Base-by-base conservation (phyloP, 371 early-diverging fungal species). In the Chytridium lagenaria region DNA sequence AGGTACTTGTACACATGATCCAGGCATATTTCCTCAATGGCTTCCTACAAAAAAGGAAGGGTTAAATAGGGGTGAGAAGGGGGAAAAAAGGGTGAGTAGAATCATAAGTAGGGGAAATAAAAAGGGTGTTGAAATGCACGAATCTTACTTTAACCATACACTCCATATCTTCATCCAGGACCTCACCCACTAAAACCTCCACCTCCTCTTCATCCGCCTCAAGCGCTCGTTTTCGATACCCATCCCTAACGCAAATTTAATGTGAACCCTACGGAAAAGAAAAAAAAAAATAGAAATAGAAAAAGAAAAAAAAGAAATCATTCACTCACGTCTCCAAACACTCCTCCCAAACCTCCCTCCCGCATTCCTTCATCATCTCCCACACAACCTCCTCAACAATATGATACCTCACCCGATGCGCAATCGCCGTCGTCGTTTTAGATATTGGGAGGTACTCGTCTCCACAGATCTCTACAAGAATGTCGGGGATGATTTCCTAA, bases 401-500 rank as follows among this genome's bases (percentile, higher is more conserved):
- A 34, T 61, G 61, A 34, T 61, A 61, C 36, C 34, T 61, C 15
- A 34, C 61, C 3, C 37, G 31, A 37, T 61, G 61, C 5, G 37
- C 37, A 7, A 28, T 15, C 16, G 26, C 7, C n/a, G 61, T 22
- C 34, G 61, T 61, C n/a, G 61, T 61, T 3, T 2, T 34, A 2
- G 36, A 61, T 33, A 61, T 31, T 5, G 61, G 61, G 7, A 34
- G 3, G 37, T 61, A 61, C 37, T 61, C 61, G 15, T 61, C 61
- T 12, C 19, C 61, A 61, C 61, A 61, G 15, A 61, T 61, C 36
- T 61, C 61, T 10, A 61, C 61, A 61, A 61, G 3, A 10, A 61
- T 15, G 23, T 61, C 61, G 34, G 61, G 61, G 16, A 61, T 61
- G 23, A 3, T 34, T 36, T 61, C 61, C 61, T 61, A 30, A 55